Evolutionary conservation across 164 flowering plant species (phyloP).

Genomic region (Liriodendron chinense): DNA sequence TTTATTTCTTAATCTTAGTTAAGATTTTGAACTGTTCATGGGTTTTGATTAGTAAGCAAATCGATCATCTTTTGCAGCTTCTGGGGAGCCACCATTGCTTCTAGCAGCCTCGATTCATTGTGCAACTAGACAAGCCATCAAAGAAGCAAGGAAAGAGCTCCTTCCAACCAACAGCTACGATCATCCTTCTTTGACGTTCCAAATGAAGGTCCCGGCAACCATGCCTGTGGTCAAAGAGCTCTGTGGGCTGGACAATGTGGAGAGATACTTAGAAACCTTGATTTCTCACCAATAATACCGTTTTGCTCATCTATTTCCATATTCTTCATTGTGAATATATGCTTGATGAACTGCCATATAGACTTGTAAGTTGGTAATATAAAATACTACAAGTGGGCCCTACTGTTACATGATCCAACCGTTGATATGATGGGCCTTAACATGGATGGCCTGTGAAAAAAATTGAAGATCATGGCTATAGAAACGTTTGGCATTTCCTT

Average conservation of each 20-base stretch:
- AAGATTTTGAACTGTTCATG: too few species aligned
- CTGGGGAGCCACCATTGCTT: constrained; percentile 95
- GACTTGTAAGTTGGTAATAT: too few species aligned
- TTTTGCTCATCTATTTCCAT: too few species aligned
- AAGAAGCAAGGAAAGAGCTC: constrained; percentile 66
- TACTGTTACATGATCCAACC: too few species aligned
- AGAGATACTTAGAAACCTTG: constrained; percentile 52
- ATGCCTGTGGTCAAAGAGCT: constrained; percentile 85
- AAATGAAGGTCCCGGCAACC: constrained; percentile 74
- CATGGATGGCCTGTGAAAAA: too few species aligned
- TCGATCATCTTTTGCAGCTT: constrained; percentile 45
- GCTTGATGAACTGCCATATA: too few species aligned
- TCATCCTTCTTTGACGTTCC: constrained; percentile 25
- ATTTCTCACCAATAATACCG: constrained; percentile 8
- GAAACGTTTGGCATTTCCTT: too few species aligned
- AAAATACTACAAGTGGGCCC: too few species aligned
- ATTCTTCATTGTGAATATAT: too few species aligned
- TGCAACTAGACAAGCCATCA: constrained; percentile 75
- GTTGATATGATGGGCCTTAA: too few species aligned
- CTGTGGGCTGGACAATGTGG: constrained; percentile 75
- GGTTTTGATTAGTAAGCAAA: not conserved
- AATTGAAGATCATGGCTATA: too few species aligned
- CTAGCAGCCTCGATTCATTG: constrained; percentile 75
- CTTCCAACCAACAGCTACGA: constrained; percentile 23
- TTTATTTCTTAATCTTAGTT: too few species aligned